Evolutionary conservation across 1,284 basidiomycete species (phyloP).

Genomic region (Vanrija sp.): DNA sequence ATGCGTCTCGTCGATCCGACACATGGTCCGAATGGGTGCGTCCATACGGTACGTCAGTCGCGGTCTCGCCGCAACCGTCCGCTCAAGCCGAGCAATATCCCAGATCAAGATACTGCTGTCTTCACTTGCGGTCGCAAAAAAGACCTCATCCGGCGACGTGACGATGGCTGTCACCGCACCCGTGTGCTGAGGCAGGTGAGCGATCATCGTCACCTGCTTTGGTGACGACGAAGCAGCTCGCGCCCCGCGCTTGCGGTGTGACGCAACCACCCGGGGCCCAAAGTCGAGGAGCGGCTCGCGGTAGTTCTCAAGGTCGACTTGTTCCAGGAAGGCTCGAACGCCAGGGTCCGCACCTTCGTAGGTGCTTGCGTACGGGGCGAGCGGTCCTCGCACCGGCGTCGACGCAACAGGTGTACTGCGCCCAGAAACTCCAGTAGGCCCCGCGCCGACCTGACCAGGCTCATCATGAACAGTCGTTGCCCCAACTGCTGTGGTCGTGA

Average conservation of each 20-base stretch:
- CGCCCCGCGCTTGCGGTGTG: conserved; percentile 67
- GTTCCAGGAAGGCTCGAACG: conserved; percentile 78
- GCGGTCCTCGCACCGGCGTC: conserved; percentile 8
- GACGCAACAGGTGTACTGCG: conserved; percentile 26
- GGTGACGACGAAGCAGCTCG: conserved; percentile 54
- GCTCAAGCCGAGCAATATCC: conserved; percentile 73
- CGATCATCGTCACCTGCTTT: conserved; percentile 70
- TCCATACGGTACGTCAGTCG: conserved; percentile 48
- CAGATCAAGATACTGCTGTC: conserved; percentile 80
- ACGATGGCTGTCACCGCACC: conserved; percentile 74
- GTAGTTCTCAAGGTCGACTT: conserved; percentile 77
- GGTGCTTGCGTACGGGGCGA: conserved; percentile 41
- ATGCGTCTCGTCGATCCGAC: conserved; percentile 75
- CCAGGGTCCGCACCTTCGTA: conserved; percentile 78
- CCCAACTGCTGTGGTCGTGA: conserved; percentile 69
- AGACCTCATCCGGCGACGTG: conserved; percentile 88
- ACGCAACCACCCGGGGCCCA: conserved; percentile 74
- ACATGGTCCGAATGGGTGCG: conserved; percentile 72
- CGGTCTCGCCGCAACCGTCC: conserved; percentile 58
- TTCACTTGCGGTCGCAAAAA: conserved; percentile 85
- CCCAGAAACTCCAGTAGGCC: conserved; percentile 33
- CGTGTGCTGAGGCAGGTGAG: conserved; percentile 79
- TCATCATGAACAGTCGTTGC: conserved; percentile 41
- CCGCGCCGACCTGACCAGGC: conserved; percentile 34
- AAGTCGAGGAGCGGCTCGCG: conserved; percentile 82